These are phyloP conservation scores for Calonectria pseudoturangicola DNA, from an alignment of 2,329 filamentous ascomycete species.

Conservation along the genomic window DNA sequence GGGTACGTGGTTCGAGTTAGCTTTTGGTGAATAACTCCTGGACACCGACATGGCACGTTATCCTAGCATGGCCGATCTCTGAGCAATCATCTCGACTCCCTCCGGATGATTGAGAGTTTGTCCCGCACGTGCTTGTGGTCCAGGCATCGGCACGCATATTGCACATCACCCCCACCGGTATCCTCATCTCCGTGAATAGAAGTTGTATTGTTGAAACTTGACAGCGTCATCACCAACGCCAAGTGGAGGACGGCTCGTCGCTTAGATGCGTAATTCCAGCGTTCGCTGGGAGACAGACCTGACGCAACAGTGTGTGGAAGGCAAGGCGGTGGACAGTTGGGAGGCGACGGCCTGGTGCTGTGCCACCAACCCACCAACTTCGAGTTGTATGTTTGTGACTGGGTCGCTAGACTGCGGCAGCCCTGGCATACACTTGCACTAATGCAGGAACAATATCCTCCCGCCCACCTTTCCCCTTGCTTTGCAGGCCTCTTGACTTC, in stretches of 20 bases:
- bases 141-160: background rate
- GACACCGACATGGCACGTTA: conserved; percentile 16
- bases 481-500: conserved; percentile 12
- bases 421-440: conserved; percentile 49
- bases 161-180: background rate
- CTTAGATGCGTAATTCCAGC: conserved; percentile 1
- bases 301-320: conserved; percentile 7
- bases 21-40: conserved; percentile 12
- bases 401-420: conserved; percentile 39
- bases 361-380: conserved; percentile 8
- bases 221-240: conserved; percentile 7
- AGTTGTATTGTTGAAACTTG: background rate
- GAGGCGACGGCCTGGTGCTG: conserved; percentile 23
- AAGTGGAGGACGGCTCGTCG: conserved; percentile 14
- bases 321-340: conserved; percentile 16
- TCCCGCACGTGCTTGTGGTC: background rate
- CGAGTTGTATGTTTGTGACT: conserved; percentile 18
- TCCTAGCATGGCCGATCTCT: conserved; percentile 29
- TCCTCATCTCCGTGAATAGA: conserved; percentile 35
- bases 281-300: conserved; percentile 6
- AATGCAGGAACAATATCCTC: conserved; percentile 55
- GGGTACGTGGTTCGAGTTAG: conserved; percentile 28
- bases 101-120: conserved; percentile 15
- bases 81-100: conserved; percentile 18
- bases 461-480: conserved; percentile 40